Evolutionary conservation across 805 yeast species (phyloP).

Genomic region (Vanderwaltozyma tropicalis): DNA sequence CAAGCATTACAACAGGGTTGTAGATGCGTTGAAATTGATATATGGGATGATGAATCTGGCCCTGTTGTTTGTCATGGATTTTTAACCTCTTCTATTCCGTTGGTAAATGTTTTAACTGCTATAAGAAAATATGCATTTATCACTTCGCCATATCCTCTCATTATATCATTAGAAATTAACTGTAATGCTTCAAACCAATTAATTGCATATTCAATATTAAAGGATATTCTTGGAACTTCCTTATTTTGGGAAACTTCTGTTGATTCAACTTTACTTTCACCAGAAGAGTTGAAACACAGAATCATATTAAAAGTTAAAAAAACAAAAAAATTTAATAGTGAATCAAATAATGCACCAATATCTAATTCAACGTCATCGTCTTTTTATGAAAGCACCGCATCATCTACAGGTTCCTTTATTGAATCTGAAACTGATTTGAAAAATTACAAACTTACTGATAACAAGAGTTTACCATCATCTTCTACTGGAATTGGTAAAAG

Average conservation of each 20-base stretch:
- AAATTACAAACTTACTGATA: conserved; percentile 11
- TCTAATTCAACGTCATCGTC: conserved; percentile 7
- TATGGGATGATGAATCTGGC: conserved; percentile 79
- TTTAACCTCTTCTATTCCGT: conserved; percentile 62
- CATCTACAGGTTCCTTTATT: conserved; percentile 28
- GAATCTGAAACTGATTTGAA: conserved; percentile 23
- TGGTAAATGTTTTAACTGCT: conserved; percentile 58
- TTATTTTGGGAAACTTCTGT: conserved; percentile 4
- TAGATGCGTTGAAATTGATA: conserved; percentile 86
- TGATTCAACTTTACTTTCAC: conserved; percentile 48
- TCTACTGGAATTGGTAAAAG: conserved; percentile 9
- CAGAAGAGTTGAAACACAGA: conserved; percentile 56
- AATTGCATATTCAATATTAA: conserved; percentile 43
- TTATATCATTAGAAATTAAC: conserved; percentile 75
- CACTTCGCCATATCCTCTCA: conserved; percentile 76
- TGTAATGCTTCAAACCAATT: conserved; percentile 62
- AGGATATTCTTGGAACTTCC: conserved; percentile 27
- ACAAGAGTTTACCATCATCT: not conserved
- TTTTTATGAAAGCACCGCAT: conserved; percentile 13
- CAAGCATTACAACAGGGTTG: conserved; percentile 86
- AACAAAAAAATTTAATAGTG: conserved; percentile 16
- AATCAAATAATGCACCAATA: not conserved
- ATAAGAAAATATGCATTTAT: conserved; percentile 81
- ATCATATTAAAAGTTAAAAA: conserved; percentile 74
- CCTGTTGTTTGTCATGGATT: conserved; percentile 93